Percentiles rank a stretch among this genome's conserved stretches.
These are phyloP conservation scores for Penicillium turbatum DNA, from an alignment of 495 filamentous ascomycete genomes.

Conservation along the genomic window DNA sequence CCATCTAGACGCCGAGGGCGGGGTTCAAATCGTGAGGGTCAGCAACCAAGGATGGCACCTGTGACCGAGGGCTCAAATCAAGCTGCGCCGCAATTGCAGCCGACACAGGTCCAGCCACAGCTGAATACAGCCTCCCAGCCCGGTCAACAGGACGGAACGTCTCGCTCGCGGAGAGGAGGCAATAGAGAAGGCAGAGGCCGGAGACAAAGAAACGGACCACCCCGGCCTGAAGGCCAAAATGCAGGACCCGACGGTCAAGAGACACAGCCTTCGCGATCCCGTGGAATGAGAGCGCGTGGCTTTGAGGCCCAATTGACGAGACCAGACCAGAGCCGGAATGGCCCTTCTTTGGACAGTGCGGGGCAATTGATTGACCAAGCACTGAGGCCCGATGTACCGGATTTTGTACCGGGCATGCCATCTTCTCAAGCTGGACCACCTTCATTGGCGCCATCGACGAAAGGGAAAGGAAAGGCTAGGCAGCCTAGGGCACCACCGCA, in stretches of 20 bases:
- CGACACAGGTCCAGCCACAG: slow-evolving; percentile 8
- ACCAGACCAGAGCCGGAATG: slow-evolving; percentile 23
- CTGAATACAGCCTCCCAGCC: slow-evolving; percentile 8
- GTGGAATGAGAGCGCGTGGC: slow-evolving; percentile 41
- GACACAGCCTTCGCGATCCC: background rate
- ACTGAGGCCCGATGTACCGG: slow-evolving; percentile 51
- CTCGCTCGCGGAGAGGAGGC: slow-evolving; percentile 31
- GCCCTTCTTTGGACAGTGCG: slow-evolving; percentile 22
- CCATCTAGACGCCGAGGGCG: slow-evolving; percentile 33
- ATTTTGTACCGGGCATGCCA: slow-evolving; percentile 57
- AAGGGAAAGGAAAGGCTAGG: slow-evolving; percentile 31
- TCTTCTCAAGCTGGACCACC: slow-evolving; percentile 18
- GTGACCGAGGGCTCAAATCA: background rate
- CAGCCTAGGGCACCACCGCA: slow-evolving; percentile 24
- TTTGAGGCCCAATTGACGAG: slow-evolving; percentile 52
- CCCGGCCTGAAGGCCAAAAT: slow-evolving; percentile 23
- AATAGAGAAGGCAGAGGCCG: slow-evolving; percentile 39
- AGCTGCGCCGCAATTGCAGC: background rate
- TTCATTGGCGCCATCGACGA: slow-evolving; percentile 8
- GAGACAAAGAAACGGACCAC: slow-evolving; percentile 21
- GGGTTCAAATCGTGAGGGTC: slow-evolving; percentile 28
- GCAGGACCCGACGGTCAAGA: slow-evolving; percentile 16
- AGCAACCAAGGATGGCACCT: slow-evolving; percentile 8
- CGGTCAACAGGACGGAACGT: slow-evolving; percentile 7
- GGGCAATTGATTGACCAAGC: slow-evolving; percentile 14